Evolutionary conservation across 768 basidiomycete species (phyloP), one percentile per base, ranked within the genome.

Genomic region (Heimioporus sp.): DNA sequence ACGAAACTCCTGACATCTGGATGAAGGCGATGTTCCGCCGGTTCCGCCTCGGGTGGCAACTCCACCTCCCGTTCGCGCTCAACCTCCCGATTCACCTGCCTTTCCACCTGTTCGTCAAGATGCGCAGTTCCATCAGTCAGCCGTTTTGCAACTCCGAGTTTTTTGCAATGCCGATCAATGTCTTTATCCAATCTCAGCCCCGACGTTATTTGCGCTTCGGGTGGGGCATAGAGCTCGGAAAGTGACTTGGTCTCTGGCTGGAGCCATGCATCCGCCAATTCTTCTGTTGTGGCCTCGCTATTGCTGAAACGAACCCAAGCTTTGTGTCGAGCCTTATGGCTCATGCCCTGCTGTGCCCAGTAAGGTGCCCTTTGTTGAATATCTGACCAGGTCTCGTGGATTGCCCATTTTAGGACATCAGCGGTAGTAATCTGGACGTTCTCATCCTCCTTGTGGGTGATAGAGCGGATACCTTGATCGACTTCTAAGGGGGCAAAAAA

Each of bases 331-430:
- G 41, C 16, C 1, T 24, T 32, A 21, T 62, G 55, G 9, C 37
- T 49, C 17, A 44, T 59, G 16, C 63, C 57, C 36, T 79, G 77
- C 30, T 72, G 64, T 15, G 62, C 68, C 75, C 76, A 78, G 37
- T 69, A 68, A 11, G 73, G 65, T 51, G 67, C 63, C 48, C 73
- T 57, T 17, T 63, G 67, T 21, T 68, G 55, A 37, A 78, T 73
- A 28, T 75, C 65, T 0, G 34, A 39, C 54, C 75, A 78, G 8
- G 78, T 78, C 51, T 77, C 71, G 1, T 51, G 57, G 63, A 80
- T 75, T 1, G 69, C 59, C 79, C 79, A 80, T n/a, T 61, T 57
- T 6, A 79, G 35, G 31, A 80, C 59, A 42, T 79, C 71, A 10
- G 42, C 30, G 1, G 65, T 49, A 5, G 34, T 31, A 21, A 59